Conservation (phyloP, 2,329 filamentous ascomycete species). For the Colletotrichum sp. region DNA sequence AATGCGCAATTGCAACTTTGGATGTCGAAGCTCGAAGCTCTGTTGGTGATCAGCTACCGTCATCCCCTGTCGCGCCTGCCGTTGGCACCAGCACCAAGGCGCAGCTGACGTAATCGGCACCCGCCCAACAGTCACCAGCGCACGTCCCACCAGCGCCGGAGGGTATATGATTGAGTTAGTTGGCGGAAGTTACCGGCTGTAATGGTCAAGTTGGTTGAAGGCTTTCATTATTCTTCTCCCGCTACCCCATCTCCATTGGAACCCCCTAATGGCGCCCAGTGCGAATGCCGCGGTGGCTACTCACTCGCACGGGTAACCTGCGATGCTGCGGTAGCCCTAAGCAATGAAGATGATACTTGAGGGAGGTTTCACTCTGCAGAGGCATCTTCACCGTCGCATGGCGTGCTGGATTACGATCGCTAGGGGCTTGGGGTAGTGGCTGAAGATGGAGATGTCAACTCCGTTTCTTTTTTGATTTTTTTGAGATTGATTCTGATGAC, state of each 20-base stretch:
- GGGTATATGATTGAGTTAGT: neutral
- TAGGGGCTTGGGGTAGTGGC: constrained; percentile 61
- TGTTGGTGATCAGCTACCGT: neutral
- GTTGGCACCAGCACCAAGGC: neutral
- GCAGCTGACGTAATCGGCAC: neutral
- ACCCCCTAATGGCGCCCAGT: constrained; percentile 66
- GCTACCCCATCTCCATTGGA: constrained; percentile 61
- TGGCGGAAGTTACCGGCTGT: constrained; percentile 50
- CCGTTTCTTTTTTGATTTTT: constrained; percentile 40
- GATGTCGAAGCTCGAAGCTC: neutral
- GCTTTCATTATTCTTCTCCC: constrained; percentile 55
- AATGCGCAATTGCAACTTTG: neutral
- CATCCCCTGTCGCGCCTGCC: neutral
- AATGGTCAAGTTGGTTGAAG: constrained; percentile 66
- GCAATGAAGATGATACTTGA: constrained; percentile 74
- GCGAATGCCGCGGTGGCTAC: constrained; percentile 70
- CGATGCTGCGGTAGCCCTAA: constrained; percentile 69
- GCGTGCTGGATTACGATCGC: constrained; percentile 72
- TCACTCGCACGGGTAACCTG: constrained; percentile 72
- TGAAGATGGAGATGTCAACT: constrained; percentile 63
- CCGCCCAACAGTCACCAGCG: no score
- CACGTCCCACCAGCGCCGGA: neutral
- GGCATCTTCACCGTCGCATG: constrained; percentile 73
- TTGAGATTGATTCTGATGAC: neutral
- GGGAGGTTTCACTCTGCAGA: constrained; percentile 78